These are phyloP conservation scores for Penicillium coffeae DNA, from an alignment of 495 filamentous ascomycete genomes.

Conservation along the genomic window DNA sequence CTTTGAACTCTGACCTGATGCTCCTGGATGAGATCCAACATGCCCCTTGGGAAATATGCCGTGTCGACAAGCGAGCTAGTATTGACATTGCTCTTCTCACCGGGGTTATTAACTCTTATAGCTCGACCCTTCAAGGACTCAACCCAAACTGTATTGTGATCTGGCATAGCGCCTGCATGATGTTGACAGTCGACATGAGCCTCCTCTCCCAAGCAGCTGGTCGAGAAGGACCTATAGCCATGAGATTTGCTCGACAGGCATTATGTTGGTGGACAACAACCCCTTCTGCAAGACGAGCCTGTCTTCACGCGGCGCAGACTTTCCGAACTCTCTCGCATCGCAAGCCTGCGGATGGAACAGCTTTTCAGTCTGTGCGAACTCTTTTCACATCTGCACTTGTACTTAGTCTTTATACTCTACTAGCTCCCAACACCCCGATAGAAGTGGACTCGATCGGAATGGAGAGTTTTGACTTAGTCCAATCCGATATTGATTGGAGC, in stretches of 20 bases:
- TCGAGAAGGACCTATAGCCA: conserved; percentile 2
- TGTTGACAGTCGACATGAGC: conserved; percentile 1
- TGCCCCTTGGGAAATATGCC: conserved; percentile 4
- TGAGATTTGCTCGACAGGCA: conserved; percentile 1
- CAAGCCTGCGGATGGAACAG: conserved; percentile 12
- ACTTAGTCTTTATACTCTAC: conserved; percentile 5
- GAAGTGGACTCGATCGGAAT: not conserved
- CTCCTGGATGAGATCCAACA: conserved; percentile 1
- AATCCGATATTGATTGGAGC: conserved; percentile 6
- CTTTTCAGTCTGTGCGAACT: conserved; percentile 12
- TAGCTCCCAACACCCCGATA: not conserved
- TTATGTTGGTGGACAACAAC: conserved; percentile 1
- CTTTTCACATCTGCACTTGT: conserved; percentile 10
- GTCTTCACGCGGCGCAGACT: conserved; percentile 10
- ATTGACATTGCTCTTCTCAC: conserved; percentile 1
- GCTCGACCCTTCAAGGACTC: not conserved
- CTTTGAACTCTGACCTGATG: conserved; percentile 3
- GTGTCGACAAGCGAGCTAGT: conserved; percentile 6
- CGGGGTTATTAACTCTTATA: not conserved
- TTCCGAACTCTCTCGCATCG: conserved; percentile 8
- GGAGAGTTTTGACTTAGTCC: conserved; percentile 1
- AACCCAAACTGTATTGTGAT: conserved; percentile 14
- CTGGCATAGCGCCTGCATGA: conserved; percentile 12
- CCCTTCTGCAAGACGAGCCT: conserved; percentile 6
- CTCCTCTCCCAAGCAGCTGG: conserved; percentile 6